phyloP scores from a whole-genome alignment of 1,284 basidiomycete species.

The Gymnopus androsaceus region DNA sequence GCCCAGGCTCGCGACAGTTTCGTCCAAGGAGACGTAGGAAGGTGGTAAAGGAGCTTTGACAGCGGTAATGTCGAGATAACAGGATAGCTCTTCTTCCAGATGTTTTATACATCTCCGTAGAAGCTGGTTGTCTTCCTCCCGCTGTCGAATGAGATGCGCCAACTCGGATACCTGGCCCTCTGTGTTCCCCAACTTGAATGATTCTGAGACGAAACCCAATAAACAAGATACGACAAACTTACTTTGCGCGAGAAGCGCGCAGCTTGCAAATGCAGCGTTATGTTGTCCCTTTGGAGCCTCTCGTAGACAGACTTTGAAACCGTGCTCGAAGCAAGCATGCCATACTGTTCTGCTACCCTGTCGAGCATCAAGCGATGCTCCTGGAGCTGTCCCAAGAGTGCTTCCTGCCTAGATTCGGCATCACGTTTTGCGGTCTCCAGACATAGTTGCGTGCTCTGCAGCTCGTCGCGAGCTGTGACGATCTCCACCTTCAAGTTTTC shows the following conservation, averaged over 20 bases:
- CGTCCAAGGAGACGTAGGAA: not conserved
- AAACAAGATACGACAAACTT: no score
- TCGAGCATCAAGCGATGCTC: constrained; percentile 45
- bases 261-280: constrained; percentile 55
- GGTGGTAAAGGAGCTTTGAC: constrained; percentile 10
- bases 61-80: constrained; percentile 29
- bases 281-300: constrained; percentile 37
- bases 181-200: constrained; percentile 58
- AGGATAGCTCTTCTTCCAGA: constrained; percentile 40
- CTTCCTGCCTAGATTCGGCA: constrained; percentile 40
- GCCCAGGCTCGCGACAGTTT: not conserved
- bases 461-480: constrained; percentile 34
- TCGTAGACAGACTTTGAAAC: constrained; percentile 43
- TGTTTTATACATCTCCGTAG: constrained; percentile 46
- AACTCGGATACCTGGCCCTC: constrained; percentile 69
- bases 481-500: constrained; percentile 39
- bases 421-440: constrained; percentile 32
- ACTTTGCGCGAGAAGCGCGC: not conserved
- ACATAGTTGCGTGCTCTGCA: constrained; percentile 33
- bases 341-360: constrained; percentile 60
- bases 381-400: constrained; percentile 51
- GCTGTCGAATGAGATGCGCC: constrained; percentile 59
- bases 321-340: constrained; percentile 52
- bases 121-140: constrained; percentile 52
- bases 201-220: no score